Evolutionary conservation across 148 eudicot species (phyloP).

Genomic region (Persicaria maculosa): DNA sequence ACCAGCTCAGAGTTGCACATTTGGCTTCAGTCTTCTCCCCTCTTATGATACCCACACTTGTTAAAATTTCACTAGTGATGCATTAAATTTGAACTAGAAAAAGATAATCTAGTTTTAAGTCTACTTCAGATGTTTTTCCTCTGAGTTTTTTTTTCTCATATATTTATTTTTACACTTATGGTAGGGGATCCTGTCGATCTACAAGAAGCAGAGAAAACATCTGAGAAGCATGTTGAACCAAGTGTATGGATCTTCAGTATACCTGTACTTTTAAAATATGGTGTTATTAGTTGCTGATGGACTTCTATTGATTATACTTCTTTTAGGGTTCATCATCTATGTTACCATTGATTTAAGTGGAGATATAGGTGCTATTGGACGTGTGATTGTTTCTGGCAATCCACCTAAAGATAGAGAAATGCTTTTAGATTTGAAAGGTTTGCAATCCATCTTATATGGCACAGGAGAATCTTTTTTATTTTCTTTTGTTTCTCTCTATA

Average conservation of each 20-base stretch:
- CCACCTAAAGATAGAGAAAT: conserved; percentile 51
- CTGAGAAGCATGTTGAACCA: conserved; percentile 51
- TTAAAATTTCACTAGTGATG: neutral
- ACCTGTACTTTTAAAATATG: neutral
- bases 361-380: conserved; percentile 92
- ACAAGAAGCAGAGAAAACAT: conserved; percentile 38
- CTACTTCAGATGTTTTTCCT: neutral
- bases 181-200: conserved; percentile 32
- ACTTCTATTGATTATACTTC: neutral
- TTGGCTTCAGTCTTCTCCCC: neutral
- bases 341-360: conserved; percentile 93
- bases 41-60: neutral
- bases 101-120: neutral
- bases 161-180: neutral
- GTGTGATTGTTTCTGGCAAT: conserved; percentile 66
- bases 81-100: neutral
- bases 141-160: neutral
- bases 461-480: too few species aligned
- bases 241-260: conserved; percentile 40
- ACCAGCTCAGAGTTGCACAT: neutral
- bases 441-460: neutral
- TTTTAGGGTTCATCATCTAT: conserved; percentile 65
- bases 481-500: too few species aligned
- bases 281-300: neutral
- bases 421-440: conserved; percentile 89